These are phyloP conservation scores for Raddia guianensis DNA, from an alignment of 176 grass and related monocot species.

Conservation along the genomic window DNA sequence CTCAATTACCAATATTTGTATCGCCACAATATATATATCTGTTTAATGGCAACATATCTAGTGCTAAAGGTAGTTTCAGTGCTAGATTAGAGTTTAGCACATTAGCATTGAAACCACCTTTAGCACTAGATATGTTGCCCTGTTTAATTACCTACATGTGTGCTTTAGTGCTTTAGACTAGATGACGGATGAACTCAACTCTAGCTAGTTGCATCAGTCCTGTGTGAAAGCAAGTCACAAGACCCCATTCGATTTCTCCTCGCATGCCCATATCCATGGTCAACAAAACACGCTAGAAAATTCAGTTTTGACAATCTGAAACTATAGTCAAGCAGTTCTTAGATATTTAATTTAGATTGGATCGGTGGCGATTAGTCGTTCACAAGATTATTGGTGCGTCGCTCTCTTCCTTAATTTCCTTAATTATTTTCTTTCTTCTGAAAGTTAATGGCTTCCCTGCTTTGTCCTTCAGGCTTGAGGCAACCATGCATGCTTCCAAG, in stretches of 20 bases:
- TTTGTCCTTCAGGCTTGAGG: conserved; percentile 26
- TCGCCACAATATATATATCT: neutral
- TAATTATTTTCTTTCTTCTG: neutral
- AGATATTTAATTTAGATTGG: neutral
- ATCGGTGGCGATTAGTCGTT: neutral
- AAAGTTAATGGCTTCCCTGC: neutral
- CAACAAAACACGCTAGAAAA: neutral
- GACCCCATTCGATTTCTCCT: neutral
- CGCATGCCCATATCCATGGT: neutral
- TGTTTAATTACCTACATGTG: neutral
- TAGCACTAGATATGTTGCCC: too few relatives aligned
- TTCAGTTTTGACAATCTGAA: neutral
- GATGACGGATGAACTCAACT: neutral
- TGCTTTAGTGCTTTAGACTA: neutral
- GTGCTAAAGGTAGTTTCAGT: too few relatives aligned
- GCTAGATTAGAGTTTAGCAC: too few relatives aligned
- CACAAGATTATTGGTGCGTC: neutral
- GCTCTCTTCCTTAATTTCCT: neutral
- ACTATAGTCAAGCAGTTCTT: neutral
- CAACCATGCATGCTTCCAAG: neutral
- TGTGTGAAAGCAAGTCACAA: neutral
- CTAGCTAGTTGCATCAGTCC: neutral
- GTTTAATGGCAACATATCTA: too few relatives aligned
- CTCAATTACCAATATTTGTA: neutral
- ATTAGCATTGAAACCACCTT: too few relatives aligned